phyloP scores from a whole-genome alignment of 371 early-diverging fungal genomes.

The Haplosporangium sp. region DNA sequence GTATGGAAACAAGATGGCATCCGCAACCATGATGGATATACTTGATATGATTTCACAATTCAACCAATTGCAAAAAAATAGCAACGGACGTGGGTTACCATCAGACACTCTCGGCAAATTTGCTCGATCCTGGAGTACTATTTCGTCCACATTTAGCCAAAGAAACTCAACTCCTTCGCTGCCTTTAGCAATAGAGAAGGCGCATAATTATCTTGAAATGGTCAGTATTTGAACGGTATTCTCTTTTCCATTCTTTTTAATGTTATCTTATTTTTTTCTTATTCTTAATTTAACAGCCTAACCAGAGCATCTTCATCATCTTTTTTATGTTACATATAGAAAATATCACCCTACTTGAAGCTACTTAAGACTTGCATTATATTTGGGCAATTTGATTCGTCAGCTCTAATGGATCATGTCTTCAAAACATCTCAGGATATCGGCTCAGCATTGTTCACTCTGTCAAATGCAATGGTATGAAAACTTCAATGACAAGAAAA shows the following conservation, averaged over 20 bases:
- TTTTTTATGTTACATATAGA: not conserved
- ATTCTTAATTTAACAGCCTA: no score
- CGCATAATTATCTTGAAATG: not conserved
- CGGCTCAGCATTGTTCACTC: not conserved
- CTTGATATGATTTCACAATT: conserved; percentile 12
- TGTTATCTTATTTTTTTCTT: not conserved
- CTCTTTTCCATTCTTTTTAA: not conserved
- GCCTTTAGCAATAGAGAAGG: not conserved
- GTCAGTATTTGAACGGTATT: not conserved
- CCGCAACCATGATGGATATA: conserved; percentile 8
- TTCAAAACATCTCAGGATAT: not conserved
- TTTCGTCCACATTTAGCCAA: conserved; percentile 11
- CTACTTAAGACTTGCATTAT: conserved; percentile 7
- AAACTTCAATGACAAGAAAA: no score
- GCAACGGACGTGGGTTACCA: not conserved
- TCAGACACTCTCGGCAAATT: conserved; percentile 14
- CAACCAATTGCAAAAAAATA: conserved; percentile 3
- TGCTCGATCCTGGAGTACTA: conserved; percentile 19
- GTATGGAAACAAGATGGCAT: not conserved
- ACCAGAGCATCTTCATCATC: no score
- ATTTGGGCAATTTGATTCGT: conserved; percentile 8
- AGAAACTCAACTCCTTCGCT: not conserved
- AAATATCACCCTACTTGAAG: conserved; percentile 9
- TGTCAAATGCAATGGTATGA: conserved; percentile 15
- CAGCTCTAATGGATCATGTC: not conserved